Base-by-base conservation (phyloP, 2,329 filamentous ascomycete genomes). In the Aureobasidium zeae region DNA sequence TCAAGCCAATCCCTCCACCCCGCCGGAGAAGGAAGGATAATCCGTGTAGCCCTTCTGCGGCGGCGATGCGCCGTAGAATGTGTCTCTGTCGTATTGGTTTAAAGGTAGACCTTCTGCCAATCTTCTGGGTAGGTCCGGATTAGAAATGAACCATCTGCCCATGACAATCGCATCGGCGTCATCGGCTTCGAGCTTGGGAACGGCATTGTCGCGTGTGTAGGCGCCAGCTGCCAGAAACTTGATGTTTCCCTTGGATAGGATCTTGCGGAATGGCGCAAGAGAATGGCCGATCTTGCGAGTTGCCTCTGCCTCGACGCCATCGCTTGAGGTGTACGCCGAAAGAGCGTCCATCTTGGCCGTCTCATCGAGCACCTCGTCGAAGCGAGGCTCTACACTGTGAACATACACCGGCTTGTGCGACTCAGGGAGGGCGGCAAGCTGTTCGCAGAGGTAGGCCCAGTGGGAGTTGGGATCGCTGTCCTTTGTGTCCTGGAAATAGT, bases 401-500 rank as follows among this genome's bases (percentile, higher is more conserved):
- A 79, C 58, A 51, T 76, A 83, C 0, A 76, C 70, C 10, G 82
- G 61, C 2, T 69, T 63, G 1, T 76, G 55, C 12, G 62, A 55
- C 26, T 65, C 68, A 4, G 74, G 61, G 32, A 53, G 31, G 5
- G 34, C 13, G 1, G 42, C 50, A 10, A 55, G 51, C 16, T 71
- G 64, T 25, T 61, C 53, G 30, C 76, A 68, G 10, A 81, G 55
- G 50, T 82, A 66, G 0, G 63, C 61, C 53, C 81, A 84, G 48
- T 83, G 77, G 0, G 75, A 71, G 7, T 73, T 53, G 0, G 77
- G 77, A 32, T 83, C 66, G 0, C 56, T 51, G 73, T 81, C 79
- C 20, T 63, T 63, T 73, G 82, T 77, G 16, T 69, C 70, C 46
- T 81, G 74, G 59, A 75, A 81, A 0, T 60, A 58, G 37, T 68